Evolutionary conservation across 495 filamentous ascomycete species (phyloP).

Genomic region (Podospora bellae-mahoneyi): DNA sequence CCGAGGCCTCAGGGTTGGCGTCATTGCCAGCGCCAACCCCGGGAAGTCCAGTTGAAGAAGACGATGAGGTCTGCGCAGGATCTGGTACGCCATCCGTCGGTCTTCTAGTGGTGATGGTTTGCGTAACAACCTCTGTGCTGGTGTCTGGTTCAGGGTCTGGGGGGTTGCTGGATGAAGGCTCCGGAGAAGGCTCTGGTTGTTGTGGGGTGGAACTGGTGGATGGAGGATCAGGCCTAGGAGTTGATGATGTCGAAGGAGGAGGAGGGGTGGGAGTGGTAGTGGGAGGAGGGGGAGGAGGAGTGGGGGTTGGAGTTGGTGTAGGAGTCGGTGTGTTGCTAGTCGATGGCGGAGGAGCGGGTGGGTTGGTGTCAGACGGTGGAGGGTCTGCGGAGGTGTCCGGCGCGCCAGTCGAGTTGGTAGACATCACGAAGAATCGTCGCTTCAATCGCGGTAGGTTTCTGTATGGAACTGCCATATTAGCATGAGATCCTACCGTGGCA

Average conservation of each 20-base stretch:
- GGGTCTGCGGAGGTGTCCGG: background rate
- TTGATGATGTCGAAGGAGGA: background rate
- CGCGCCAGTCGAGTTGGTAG: slow-evolving; percentile 38
- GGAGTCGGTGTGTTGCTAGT: background rate
- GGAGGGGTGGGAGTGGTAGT: background rate
- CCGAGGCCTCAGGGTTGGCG: slow-evolving; percentile 27
- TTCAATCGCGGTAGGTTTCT: slow-evolving; percentile 36
- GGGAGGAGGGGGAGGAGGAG: slow-evolving; percentile 15
- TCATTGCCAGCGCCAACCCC: slow-evolving; percentile 18
- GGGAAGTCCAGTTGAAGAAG: background rate
- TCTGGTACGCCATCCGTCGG: background rate
- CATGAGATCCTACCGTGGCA: slow-evolving; percentile 16
- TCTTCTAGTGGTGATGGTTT: background rate
- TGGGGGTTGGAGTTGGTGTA: slow-evolving; percentile 12
- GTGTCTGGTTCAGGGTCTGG: slow-evolving; percentile 7
- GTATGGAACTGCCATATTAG: slow-evolving; percentile 42
- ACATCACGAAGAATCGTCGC: slow-evolving; percentile 45
- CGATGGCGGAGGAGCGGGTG: slow-evolving; percentile 15
- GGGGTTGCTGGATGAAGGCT: slow-evolving; percentile 28
- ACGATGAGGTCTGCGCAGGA: background rate
- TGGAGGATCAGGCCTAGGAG: background rate
- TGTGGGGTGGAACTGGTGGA: background rate
- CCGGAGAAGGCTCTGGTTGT: slow-evolving; percentile 12
- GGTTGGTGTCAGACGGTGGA: slow-evolving; percentile 12
- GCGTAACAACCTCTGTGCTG: background rate